Evolutionary conservation across 192 early-diverging fungal species (phyloP), one percentile per base, ranked within the genome.

Genomic region (Coemansia sp.): DNA sequence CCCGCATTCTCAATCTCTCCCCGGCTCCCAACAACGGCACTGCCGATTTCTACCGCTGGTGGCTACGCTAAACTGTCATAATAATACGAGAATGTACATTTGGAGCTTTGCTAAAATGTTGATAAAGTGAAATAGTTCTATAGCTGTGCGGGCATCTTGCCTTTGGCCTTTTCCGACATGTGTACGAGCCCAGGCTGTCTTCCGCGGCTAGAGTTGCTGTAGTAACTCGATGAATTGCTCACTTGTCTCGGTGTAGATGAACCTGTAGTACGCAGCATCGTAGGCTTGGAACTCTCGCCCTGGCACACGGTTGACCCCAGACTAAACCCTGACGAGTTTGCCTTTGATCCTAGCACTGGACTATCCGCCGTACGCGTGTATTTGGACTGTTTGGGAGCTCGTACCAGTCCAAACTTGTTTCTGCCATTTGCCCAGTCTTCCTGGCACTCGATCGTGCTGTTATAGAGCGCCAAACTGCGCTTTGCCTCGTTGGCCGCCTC

Each of bases 11-110:
- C 32, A 22, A 69, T 12, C 37, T 95, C 22, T 24, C 37, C 6
- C 77, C 88, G 9, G 86, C 88, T 1, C 85, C 87, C 0, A 92
- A 92, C 71, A 93, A 94, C 70, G 88, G 89, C 6, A 89, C 91
- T 9, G 15, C 56, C 7, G 55, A 56, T 29, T 74, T 80, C 39
- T 47, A 39, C 39, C 60, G 56, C 45, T 80, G 77, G 72, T 74
- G 72, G 72, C 63, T 80, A 43, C 51, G 38, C 23, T 58, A 70
- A 5, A 55, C 35, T 3, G 25, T 14, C 15, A 21, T 21, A 21
- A 19, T 39, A 14, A 63, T 32, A 53, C 41, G 57, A 57, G 17
- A 15, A 7, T 35, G 32, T 35, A 35, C 32, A 35, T 35, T 35
- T 35, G 6, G 4, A 35, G 32, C 32, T 35, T 35, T 35, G 32